Percentiles rank a stretch among this genome's conserved stretches.
These are phyloP conservation scores for Medicago truncatula DNA, from an alignment of 306 rosid genomes.

Conservation along the genomic window DNA sequence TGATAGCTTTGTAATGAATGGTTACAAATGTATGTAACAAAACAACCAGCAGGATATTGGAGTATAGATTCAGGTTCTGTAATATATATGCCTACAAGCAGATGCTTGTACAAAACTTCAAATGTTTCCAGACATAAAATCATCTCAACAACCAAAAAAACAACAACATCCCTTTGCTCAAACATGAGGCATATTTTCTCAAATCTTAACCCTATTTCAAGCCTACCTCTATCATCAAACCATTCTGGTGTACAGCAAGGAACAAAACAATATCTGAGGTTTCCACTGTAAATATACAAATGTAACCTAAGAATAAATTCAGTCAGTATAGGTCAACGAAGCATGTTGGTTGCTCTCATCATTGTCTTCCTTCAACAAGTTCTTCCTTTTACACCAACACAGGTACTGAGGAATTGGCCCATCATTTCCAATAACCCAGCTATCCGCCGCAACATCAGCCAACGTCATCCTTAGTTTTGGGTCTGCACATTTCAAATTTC, in stretches of 20 bases:
- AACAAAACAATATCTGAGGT: slow-evolving; percentile 5
- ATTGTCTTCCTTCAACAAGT: slow-evolving; percentile 45
- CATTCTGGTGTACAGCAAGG: slow-evolving; percentile 1
- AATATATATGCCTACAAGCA: slow-evolving; percentile 1
- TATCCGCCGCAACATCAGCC: slow-evolving; percentile 65
- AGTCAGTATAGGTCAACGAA: slow-evolving; percentile 46
- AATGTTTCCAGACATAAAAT: slow-evolving; percentile 16
- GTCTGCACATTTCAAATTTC: slow-evolving; percentile 57
- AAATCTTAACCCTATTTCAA: slow-evolving; percentile 22
- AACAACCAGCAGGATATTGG: background rate
- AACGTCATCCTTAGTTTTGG: slow-evolving; percentile 78
- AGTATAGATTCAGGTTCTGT: background rate
- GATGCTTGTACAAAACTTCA: slow-evolving; percentile 25
- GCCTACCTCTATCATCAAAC: slow-evolving; percentile 10
- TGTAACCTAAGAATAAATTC: slow-evolving; percentile 40
- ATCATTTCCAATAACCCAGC: slow-evolving; percentile 80
- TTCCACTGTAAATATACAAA: slow-evolving; percentile 52
- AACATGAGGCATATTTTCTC: slow-evolving; percentile 33
- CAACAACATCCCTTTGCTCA: background rate
- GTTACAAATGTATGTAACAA: background rate
- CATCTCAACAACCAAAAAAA: background rate
- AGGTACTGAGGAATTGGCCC: slow-evolving; percentile 76
- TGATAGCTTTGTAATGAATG: no score
- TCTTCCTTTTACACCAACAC: slow-evolving; percentile 89
- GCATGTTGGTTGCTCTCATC: slow-evolving; percentile 50